These are phyloP conservation scores for Saprolegnia parasitica DNA, from an alignment of 352 stramenopile genomes.

Conservation along the genomic window DNA sequence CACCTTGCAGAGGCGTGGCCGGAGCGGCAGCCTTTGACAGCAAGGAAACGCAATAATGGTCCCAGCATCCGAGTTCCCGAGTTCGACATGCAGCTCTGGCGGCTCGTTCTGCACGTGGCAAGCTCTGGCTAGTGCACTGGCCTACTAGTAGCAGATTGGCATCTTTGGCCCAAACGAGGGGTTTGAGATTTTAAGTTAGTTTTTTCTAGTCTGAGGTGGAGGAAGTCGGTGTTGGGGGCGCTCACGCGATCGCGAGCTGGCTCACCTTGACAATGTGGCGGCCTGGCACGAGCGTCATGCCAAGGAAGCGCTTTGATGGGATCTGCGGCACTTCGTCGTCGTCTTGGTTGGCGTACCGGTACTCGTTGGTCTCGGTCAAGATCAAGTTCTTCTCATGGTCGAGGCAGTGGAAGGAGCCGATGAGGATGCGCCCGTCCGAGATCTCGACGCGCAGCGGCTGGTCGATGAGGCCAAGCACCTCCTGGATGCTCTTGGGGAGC, in stretches of 20 bases:
- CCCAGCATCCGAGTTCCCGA: no score
- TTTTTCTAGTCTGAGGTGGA: not conserved
- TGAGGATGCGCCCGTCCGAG: conserved; percentile 59
- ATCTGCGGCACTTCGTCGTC: not conserved
- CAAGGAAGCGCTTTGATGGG: conserved; percentile 45
- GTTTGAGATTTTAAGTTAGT: not conserved
- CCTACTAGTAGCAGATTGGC: no score
- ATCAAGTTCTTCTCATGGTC: conserved; percentile 83
- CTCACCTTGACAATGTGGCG: conserved; percentile 71
- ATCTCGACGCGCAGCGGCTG: conserved; percentile 57
- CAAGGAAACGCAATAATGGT: no score
- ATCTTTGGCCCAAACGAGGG: not conserved
- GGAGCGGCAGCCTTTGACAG: no score
- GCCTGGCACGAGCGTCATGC: conserved; percentile 69
- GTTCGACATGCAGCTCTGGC: no score
- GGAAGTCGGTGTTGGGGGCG: not conserved
- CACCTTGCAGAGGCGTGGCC: no score
- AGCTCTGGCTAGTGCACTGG: no score
- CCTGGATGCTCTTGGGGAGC: conserved; percentile 29
- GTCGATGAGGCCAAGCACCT: conserved; percentile 59
- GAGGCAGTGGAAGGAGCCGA: conserved; percentile 70
- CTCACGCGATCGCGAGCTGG: not conserved
- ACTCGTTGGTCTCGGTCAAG: conserved; percentile 63
- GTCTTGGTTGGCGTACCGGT: conserved; percentile 27
- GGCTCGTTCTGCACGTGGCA: no score